phyloP scores from a whole-genome alignment of 106 monocot genomes.

The Platanthera guangdongensis region DNA sequence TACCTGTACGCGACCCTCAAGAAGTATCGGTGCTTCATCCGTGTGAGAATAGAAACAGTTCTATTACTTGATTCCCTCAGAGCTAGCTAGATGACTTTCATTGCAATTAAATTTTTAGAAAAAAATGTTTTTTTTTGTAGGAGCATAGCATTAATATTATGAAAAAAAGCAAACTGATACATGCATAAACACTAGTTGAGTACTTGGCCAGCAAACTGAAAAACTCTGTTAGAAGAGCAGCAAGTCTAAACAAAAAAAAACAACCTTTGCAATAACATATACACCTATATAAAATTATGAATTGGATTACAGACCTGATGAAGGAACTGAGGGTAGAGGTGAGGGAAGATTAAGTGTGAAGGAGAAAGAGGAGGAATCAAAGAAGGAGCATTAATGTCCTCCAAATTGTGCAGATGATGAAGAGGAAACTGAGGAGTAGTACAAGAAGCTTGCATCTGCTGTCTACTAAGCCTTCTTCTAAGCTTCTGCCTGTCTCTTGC shows the following conservation, averaged over 20 bases:
- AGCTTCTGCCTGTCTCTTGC: constrained; percentile 71
- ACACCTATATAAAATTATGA: neutral
- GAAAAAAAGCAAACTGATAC: too few relatives aligned
- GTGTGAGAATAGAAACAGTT: too few relatives aligned
- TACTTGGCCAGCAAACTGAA: neutral
- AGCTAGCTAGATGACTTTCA: too few relatives aligned
- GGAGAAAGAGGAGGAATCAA: neutral
- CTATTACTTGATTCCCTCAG: too few relatives aligned
- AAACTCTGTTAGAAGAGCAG: neutral
- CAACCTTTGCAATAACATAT: neutral
- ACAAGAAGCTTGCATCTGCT: constrained; percentile 22
- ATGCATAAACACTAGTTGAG: too few relatives aligned
- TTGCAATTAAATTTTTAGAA: too few relatives aligned
- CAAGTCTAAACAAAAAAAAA: neutral
- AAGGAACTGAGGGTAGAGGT: constrained; percentile 5
- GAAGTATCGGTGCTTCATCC: too few relatives aligned
- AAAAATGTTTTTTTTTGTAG: too few relatives aligned
- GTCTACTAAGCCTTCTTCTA: constrained; percentile 39
- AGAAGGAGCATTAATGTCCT: neutral
- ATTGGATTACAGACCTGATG: constrained; percentile 10
- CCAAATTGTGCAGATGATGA: neutral
- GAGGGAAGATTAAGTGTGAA: neutral
- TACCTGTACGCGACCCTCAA: too few relatives aligned
- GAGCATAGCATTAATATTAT: too few relatives aligned
- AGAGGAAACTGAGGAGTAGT: neutral